A percentile compares a stretch with the other conserved stretches of the same genome.
Evolutionary conservation across 1,284 basidiomycete species (phyloP).

Genomic region (Leccinum solheimii): DNA sequence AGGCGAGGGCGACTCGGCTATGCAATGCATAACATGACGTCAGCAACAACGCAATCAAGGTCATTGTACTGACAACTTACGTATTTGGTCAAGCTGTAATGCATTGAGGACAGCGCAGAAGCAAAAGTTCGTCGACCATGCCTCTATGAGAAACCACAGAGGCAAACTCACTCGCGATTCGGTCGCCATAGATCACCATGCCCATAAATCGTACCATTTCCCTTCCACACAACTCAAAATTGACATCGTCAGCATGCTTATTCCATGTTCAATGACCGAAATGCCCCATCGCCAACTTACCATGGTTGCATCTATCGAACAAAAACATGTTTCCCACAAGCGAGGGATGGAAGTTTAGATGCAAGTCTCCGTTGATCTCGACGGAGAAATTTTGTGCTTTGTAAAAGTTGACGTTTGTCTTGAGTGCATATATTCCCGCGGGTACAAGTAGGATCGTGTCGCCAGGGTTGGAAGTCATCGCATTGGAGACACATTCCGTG

Average conservation of each 20-base stretch:
- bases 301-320: slow-evolving; percentile 4
- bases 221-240: slow-evolving; percentile 13
- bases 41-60: neutral
- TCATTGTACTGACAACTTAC: slow-evolving; percentile 2
- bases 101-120: slow-evolving; percentile 1
- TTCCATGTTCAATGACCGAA: neutral
- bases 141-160: neutral
- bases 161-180: neutral
- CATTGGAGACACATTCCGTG: neutral
- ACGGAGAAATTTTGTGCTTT: neutral
- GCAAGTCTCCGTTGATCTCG: slow-evolving; percentile 5
- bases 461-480: neutral
- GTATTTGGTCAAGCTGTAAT: slow-evolving; percentile 7
- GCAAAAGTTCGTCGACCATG: neutral
- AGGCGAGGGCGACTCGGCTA: slow-evolving; percentile 11
- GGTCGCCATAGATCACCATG: slow-evolving; percentile 12
- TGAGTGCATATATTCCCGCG: slow-evolving; percentile 6
- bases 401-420: neutral
- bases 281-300: slow-evolving; percentile 1
- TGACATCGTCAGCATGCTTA: neutral
- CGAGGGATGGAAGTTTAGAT: slow-evolving; percentile 2
- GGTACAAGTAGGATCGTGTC: slow-evolving; percentile 16
- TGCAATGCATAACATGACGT: slow-evolving; percentile 2
- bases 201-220: slow-evolving; percentile 12
- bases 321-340: slow-evolving; percentile 4